phyloP scores from a whole-genome alignment of 352 stramenopile genomes.

The Pythium aristosporum region DNA sequence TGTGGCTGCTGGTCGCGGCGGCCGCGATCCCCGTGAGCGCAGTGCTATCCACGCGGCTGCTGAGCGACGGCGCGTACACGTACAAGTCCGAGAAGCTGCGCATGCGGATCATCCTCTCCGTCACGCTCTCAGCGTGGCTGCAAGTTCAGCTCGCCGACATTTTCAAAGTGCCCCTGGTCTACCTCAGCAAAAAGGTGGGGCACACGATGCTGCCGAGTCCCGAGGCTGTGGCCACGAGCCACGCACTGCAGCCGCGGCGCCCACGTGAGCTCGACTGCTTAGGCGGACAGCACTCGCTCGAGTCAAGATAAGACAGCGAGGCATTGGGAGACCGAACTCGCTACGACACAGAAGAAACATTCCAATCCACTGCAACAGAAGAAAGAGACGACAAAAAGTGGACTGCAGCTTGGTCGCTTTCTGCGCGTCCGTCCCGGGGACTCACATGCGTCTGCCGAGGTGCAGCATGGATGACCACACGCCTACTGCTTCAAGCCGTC shows the following conservation, averaged over 20 bases:
- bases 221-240: background rate
- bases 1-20: background rate
- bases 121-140: constrained; percentile 3
- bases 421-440: too few relatives aligned
- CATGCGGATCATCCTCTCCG: constrained; percentile 1
- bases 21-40: constrained; percentile 3
- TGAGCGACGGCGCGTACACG: constrained; percentile 2
- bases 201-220: background rate
- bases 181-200: constrained; percentile 1
- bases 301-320: too few relatives aligned
- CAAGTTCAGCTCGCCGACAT: constrained; percentile 3
- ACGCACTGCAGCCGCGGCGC: background rate
- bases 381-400: too few relatives aligned
- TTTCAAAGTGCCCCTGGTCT: constrained; percentile 2
- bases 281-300: background rate
- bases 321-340: too few relatives aligned
- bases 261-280: background rate
- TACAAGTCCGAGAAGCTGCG: background rate
- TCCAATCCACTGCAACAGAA: too few relatives aligned
- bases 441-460: too few relatives aligned
- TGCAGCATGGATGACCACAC: too few relatives aligned
- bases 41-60: background rate
- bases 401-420: too few relatives aligned
- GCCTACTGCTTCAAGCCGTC: too few relatives aligned
- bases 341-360: too few relatives aligned